Conservation (phyloP, 2,329 filamentous ascomycete species). For the Capronia americana region DNA sequence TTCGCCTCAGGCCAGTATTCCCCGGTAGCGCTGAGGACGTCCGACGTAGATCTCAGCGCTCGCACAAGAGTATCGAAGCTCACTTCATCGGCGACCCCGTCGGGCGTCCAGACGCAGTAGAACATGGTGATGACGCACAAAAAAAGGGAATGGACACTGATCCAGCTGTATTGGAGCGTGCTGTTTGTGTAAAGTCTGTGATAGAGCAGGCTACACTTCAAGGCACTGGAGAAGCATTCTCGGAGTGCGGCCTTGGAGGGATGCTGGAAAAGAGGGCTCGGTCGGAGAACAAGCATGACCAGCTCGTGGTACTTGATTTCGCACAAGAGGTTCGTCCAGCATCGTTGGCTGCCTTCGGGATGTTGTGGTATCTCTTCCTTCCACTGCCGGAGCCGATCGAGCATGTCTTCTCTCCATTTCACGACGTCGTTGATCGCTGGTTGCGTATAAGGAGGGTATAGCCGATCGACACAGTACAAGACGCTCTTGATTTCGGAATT, state of each 20-base stretch:
- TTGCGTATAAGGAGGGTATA: constrained; percentile 5
- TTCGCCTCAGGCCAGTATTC: constrained; percentile 17
- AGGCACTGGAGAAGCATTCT: constrained; percentile 14
- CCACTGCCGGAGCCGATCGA: constrained; percentile 9
- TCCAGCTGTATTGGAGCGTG: constrained; percentile 15
- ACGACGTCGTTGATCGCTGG: not conserved
- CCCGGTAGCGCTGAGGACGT: constrained; percentile 11
- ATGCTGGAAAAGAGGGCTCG: constrained; percentile 11
- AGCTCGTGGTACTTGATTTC: constrained; percentile 19
- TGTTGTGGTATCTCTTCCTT: constrained; percentile 15
- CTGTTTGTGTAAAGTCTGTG: constrained; percentile 9
- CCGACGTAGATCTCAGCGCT: constrained; percentile 6
- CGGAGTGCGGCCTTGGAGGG: constrained; percentile 3
- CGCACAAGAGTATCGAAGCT: not conserved
- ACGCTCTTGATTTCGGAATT: constrained; percentile 12
- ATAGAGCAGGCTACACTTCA: constrained; percentile 11
- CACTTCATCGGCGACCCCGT: constrained; percentile 8
- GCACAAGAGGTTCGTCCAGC: not conserved
- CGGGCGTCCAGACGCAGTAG: constrained; percentile 11
- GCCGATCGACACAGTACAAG: constrained; percentile 4
- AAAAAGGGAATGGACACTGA: constrained; percentile 13
- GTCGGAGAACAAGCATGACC: constrained; percentile 11
- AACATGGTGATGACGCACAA: constrained; percentile 18
- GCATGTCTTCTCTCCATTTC: constrained; percentile 8
- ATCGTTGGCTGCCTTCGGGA: constrained; percentile 2